phyloP scores from a whole-genome alignment of 495 filamentous ascomycete species.

The Penicillium odoratum region DNA sequence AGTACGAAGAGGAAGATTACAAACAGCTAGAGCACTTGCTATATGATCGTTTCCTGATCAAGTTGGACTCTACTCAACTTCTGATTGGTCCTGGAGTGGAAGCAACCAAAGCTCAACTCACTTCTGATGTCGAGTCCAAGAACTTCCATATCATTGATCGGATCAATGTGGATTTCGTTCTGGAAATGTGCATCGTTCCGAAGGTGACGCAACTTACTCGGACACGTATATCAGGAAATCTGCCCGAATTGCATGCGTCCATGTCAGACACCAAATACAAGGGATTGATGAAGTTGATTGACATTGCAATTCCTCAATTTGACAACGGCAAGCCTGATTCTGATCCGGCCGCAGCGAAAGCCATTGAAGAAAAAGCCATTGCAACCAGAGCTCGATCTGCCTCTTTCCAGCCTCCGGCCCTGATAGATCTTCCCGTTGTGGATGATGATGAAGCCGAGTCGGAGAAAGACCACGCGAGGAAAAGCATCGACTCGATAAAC shows the following conservation, averaged over 20 bases:
- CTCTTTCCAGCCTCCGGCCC: conserved; percentile 63
- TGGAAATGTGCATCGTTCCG: conserved; percentile 90
- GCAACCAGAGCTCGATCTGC: conserved; percentile 51
- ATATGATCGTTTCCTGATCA: conserved; percentile 93
- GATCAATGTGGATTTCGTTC: conserved; percentile 92
- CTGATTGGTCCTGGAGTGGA: conserved; percentile 94
- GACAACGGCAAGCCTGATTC: conserved; percentile 46
- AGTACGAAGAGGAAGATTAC: conserved; percentile 87
- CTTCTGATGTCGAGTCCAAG: conserved; percentile 62
- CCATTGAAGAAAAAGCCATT: conserved; percentile 33
- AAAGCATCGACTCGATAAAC: conserved; percentile 55
- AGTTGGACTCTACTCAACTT: conserved; percentile 89
- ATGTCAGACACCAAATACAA: conserved; percentile 96
- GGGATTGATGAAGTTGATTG: conserved; percentile 90
- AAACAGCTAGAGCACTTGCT: conserved; percentile 83
- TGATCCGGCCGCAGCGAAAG: conserved; percentile 22
- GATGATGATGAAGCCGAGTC: conserved; percentile 70
- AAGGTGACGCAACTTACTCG: conserved; percentile 93
- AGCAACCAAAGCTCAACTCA: conserved; percentile 82
- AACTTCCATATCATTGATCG: conserved; percentile 90
- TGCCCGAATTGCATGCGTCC: conserved; percentile 88
- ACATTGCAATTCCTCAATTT: conserved; percentile 89
- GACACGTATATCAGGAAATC: conserved; percentile 83
- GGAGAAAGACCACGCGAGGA: conserved; percentile 60
- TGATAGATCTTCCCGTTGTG: conserved; percentile 74